phyloP scores from a whole-genome alignment of 352 stramenopile genomes.

The Phytopythium cucurbitacearum region DNA sequence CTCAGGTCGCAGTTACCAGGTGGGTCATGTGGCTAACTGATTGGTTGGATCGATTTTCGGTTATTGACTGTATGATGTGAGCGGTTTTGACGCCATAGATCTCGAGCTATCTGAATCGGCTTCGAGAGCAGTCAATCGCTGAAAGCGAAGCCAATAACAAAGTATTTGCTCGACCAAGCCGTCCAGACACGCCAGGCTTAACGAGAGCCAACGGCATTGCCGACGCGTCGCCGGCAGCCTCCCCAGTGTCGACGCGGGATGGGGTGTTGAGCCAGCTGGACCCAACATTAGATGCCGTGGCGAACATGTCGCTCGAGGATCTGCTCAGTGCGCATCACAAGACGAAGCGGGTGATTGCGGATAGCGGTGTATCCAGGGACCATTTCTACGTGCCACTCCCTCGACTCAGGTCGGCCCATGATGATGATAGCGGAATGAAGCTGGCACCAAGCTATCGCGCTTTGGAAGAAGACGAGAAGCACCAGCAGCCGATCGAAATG shows the following conservation, averaged over 20 bases:
- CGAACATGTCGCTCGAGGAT: slow-evolving; percentile 62
- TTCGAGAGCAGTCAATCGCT: slow-evolving; percentile 65
- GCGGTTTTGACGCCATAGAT: slow-evolving; percentile 23
- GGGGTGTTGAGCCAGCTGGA: slow-evolving; percentile 11
- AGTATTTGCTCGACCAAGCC: slow-evolving; percentile 40
- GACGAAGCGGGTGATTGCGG: slow-evolving; percentile 54
- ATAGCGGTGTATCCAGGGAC: slow-evolving; percentile 21
- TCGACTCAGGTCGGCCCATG: slow-evolving; percentile 12
- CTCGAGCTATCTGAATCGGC: slow-evolving; percentile 65
- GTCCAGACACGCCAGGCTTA: slow-evolving; percentile 4
- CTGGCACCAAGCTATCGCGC: slow-evolving; percentile 55
- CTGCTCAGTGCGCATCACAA: slow-evolving; percentile 45
- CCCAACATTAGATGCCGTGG: slow-evolving; percentile 46
- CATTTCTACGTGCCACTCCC: slow-evolving; percentile 35
- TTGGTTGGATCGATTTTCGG: neutral
- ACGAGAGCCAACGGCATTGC: slow-evolving; percentile 11
- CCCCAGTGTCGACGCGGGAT: slow-evolving; percentile 19
- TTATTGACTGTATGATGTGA: neutral
- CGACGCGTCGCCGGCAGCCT: slow-evolving; percentile 36
- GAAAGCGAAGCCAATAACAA: slow-evolving; percentile 84
- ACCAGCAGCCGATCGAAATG: slow-evolving; percentile 78
- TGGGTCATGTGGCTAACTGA: slow-evolving; percentile 5
- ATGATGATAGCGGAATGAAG: slow-evolving; percentile 28
- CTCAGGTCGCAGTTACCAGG: slow-evolving; percentile 76
- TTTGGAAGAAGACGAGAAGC: slow-evolving; percentile 76